Evolutionary conservation across 805 yeast species (phyloP).

Genomic region (Wickerhamiella bombiphila): DNA sequence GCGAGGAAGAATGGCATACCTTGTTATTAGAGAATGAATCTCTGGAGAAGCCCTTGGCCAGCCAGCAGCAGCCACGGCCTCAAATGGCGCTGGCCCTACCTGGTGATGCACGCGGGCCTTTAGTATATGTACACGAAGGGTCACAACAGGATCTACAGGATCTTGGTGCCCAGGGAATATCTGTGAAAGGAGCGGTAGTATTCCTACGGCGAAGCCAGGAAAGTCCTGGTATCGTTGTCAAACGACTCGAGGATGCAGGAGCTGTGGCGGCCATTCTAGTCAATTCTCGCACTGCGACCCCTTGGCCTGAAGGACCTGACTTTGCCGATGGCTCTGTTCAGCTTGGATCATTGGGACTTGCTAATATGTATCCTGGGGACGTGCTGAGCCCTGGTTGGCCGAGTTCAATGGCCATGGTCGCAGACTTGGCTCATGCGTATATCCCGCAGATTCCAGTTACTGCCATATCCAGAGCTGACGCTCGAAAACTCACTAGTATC

Average conservation of each 20-base stretch:
- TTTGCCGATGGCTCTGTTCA: constrained; percentile 35
- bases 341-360: constrained; percentile 28
- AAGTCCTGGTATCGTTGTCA: constrained; percentile 36
- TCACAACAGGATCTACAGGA: constrained; percentile 35
- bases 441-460: constrained; percentile 63
- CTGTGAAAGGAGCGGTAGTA: constrained; percentile 37
- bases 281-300: constrained; percentile 15
- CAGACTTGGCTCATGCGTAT: constrained; percentile 34
- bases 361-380: constrained; percentile 60
- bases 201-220: constrained; percentile 45
- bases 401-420: constrained; percentile 28
- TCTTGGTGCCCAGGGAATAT: constrained; percentile 23
- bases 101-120: constrained; percentile 39
- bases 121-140: constrained; percentile 60
- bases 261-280: constrained; percentile 59
- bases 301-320: constrained; percentile 24
- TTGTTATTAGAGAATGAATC: constrained; percentile 22
- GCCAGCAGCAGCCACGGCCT: constrained; percentile 19
- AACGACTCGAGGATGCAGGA: constrained; percentile 40
- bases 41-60: constrained; percentile 17
- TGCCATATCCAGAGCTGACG: constrained; percentile 67
- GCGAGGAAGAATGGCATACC: constrained; percentile 25
- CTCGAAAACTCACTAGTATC: constrained; percentile 28
- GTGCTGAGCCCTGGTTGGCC: constrained; percentile 68
- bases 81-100: constrained; percentile 42